These are phyloP conservation scores for Hibiscus syriacus DNA, from an alignment of 345 rosid species.

Conservation along the genomic window DNA sequence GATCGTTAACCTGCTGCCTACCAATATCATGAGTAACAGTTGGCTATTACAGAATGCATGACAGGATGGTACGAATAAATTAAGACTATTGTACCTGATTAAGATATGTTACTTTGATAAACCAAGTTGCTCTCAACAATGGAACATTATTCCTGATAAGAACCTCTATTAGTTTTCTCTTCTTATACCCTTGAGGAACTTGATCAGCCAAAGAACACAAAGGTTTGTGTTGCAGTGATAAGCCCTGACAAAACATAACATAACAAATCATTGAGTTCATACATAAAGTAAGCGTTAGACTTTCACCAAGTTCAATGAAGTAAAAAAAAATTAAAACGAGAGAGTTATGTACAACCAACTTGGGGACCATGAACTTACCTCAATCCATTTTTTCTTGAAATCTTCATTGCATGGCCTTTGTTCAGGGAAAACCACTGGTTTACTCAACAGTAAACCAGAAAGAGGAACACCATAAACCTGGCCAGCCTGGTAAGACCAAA, in stretches of 20 bases:
- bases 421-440: slow-evolving; percentile 80
- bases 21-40: slow-evolving; percentile 3
- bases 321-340: not conserved
- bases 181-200: slow-evolving; percentile 76
- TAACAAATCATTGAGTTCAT: not conserved
- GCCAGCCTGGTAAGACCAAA: slow-evolving; percentile 60
- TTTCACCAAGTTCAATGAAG: not conserved
- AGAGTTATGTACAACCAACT: not conserved
- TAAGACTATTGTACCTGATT: slow-evolving; percentile 58
- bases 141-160: slow-evolving; percentile 94
- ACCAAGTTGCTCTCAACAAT: slow-evolving; percentile 94
- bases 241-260: slow-evolving; percentile 35
- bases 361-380: slow-evolving; percentile 37
- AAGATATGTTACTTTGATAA: slow-evolving; percentile 89
- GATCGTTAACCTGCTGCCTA: slow-evolving; percentile 19
- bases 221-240: slow-evolving; percentile 85
- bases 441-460: slow-evolving; percentile 66
- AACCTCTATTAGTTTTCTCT: slow-evolving; percentile 74
- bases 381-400: slow-evolving; percentile 87
- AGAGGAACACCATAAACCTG: slow-evolving; percentile 98
- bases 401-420: slow-evolving; percentile 75
- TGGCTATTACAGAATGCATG: not conserved
- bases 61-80: not conserved
- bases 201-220: slow-evolving; percentile 84
- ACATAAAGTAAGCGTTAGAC: not conserved